Evolutionary conservation across 192 early-diverging fungal species (phyloP), one percentile per base, ranked within the genome.

Genomic region (Coemansia javaensis): DNA sequence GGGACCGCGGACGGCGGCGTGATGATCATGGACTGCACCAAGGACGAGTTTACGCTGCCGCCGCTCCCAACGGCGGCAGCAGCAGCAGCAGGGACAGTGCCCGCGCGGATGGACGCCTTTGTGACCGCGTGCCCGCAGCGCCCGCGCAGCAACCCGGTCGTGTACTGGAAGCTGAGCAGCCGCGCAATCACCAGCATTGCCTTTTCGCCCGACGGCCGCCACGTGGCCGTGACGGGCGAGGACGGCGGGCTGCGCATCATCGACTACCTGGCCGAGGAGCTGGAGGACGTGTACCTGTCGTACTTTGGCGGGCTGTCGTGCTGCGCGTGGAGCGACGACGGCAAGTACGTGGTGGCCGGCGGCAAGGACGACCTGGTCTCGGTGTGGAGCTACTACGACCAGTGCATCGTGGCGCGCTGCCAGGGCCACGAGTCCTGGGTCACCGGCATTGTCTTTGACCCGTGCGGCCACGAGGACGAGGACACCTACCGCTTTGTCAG

Each of bases 401-500:
- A 79, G 27, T 59, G 80, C 13, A 82, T 94, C 20, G 78, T 96
- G 5, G 91, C 90, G 4, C 75, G 95, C 7, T 91, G 91, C 57
- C 87, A 90, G 51, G 93, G 92, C 16, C 93, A 96, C 56, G 79
- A 83, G 44, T 95, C 93, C 0, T 96, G 93, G 88, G 86, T 90
- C 25, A 90, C 79, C 17, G 69, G 72, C 15, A 79, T 95, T 1
- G 81, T 81, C 12, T 98, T 95, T 79, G 95, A 98, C 56, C 81
- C 85, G 6, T 75, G 81, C 74, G 56, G 46, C 24, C 74, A 78
- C 33, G 90, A 85, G 49, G 84, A 83, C 43, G 87, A 87, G n/a
- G 59, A 78, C 31, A 85, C 80, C 16, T 94, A 91, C 62, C 63
- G 91, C 20, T 87, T 98, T 61, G 87, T 83, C 37, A 91, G 88